Evolutionary conservation across 345 rosid genomes (phyloP), one percentile per base, ranked within the genome.

Genomic region (Hypericum perforatum): DNA sequence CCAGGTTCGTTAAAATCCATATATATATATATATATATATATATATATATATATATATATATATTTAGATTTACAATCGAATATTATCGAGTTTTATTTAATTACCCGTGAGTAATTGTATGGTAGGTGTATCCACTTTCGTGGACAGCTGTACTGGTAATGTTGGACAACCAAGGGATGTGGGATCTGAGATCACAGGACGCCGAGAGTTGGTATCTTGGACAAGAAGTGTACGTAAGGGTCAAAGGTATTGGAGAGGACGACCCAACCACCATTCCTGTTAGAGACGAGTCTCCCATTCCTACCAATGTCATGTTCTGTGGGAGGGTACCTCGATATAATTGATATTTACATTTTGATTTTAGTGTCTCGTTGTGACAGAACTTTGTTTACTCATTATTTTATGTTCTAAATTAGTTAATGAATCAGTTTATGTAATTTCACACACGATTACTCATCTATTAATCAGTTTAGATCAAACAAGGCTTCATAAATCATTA

Each of bases 141-240:
- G 7, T 75, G 84, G 78, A 74, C 80, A 1, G 71, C 80, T 44
- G 62, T 73, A 55, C 10, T 76, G 70, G 52, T 70, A n/a, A 60
- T 61, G 52, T 37, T 76, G 56, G 84, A 79, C 58, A 76, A 66
- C 49, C 60, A 59, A 9, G 79, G 81, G n/a, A 51, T 69, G 65
- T 76, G 84, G 81, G 76, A 66, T 51, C 54, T 76, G 8, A 16
- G 22, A 9, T 9, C 16, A 5, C 14, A 14, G 22, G 22, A 46
- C 22, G 50, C 29, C 9, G 50, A 46, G 32, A 14, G 22, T 13
- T 46, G 50, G 50, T 46, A 13, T 46, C 8, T 12, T 7, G 22
- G 29, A 29, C 50, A 46, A 32, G 50, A 46, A 2, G 10, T 46
- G 50, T 46, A 46, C 8, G 4, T 46, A 13, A 46, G 50, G 22